A percentile compares a stretch with the other conserved stretches of the same genome.
These are phyloP conservation scores for Rhynchospora breviuscula DNA, from an alignment of 176 grass and related monocot species.

Conservation along the genomic window DNA sequence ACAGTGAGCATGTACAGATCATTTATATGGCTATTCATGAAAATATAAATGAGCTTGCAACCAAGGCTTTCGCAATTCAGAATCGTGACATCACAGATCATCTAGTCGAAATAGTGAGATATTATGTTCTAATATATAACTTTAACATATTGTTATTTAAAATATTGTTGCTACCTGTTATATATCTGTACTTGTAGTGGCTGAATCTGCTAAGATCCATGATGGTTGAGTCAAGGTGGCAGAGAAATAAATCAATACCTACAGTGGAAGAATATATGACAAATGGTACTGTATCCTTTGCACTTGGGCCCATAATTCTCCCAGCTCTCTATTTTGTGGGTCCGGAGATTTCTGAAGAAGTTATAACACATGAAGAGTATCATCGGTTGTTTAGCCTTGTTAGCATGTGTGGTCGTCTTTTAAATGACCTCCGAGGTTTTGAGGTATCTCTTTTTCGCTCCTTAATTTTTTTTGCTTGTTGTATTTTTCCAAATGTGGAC, in stretches of 20 bases:
- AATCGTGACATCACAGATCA: conserved; percentile 41
- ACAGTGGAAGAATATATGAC: conserved; percentile 44
- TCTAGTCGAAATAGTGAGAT: conserved; percentile 51
- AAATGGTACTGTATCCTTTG: conserved; percentile 49
- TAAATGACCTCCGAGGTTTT: conserved; percentile 50
- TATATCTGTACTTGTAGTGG: conserved; percentile 39
- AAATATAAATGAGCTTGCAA: conserved; percentile 55
- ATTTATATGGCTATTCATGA: conserved; percentile 49
- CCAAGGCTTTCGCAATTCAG: conserved; percentile 48
- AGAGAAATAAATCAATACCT: conserved; percentile 32
- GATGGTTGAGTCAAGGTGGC: conserved; percentile 63
- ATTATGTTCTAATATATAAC: background rate
- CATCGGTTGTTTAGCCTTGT: conserved; percentile 42
- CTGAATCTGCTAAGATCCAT: conserved; percentile 42
- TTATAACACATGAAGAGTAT: conserved; percentile 38
- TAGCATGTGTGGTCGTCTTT: conserved; percentile 51
- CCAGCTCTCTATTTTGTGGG: conserved; percentile 56
- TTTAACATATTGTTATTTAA: background rate
- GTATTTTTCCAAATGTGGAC: background rate
- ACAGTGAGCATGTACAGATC: conserved; percentile 60
- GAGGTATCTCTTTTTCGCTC: conserved; percentile 32
- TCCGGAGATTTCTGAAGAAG: conserved; percentile 25
- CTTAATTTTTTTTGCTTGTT: background rate
- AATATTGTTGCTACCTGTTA: background rate
- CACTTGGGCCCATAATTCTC: conserved; percentile 55